These are phyloP conservation scores for Plectosphaerella sp. DNA, from an alignment of 2,329 filamentous ascomycete species.

Conservation along the genomic window DNA sequence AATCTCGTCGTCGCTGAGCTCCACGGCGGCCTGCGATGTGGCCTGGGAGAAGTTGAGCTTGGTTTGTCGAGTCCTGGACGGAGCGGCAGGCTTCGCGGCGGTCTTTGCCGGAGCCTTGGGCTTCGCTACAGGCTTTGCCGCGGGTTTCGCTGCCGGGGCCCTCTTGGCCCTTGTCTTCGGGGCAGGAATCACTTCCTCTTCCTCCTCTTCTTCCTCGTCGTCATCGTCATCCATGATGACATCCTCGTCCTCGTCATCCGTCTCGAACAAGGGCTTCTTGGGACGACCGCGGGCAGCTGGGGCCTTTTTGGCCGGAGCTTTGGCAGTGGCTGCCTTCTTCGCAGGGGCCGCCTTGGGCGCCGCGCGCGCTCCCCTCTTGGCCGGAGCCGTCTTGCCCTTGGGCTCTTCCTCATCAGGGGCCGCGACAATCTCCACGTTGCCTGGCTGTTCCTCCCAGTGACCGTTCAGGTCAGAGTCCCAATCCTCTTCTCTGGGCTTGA, in stretches of 20 bases:
- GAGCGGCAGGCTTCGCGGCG: conserved; percentile 5
- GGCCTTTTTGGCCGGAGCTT: conserved; percentile 40
- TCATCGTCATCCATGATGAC: conserved; percentile 51
- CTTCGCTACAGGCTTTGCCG: conserved; percentile 3
- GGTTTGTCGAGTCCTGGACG: conserved; percentile 37
- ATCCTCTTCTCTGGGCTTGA: conserved; percentile 70
- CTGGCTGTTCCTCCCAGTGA: conserved; percentile 75
- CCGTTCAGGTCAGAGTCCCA: conserved; percentile 94
- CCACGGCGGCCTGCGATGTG: conserved; percentile 42
- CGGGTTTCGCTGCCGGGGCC: neutral
- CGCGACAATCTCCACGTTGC: conserved; percentile 48
- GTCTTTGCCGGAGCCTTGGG: neutral
- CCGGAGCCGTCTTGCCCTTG: conserved; percentile 31
- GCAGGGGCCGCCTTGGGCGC: conserved; percentile 21
- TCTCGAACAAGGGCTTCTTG: conserved; percentile 30
- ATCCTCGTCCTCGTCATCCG: conserved; percentile 41
- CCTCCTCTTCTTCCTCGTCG: conserved; percentile 22
- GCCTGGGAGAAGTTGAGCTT: conserved; percentile 44
- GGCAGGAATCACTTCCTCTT: neutral
- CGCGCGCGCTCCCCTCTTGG: conserved; percentile 14
- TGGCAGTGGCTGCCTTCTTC: conserved; percentile 30
- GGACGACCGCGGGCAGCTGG: conserved; percentile 30
- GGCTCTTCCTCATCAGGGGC: conserved; percentile 52
- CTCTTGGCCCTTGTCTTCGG: conserved; percentile 3
- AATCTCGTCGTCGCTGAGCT: conserved; percentile 64